Base-by-base conservation (phyloP, 768 basidiomycete genomes). In the Termitomyces sp. region DNA sequence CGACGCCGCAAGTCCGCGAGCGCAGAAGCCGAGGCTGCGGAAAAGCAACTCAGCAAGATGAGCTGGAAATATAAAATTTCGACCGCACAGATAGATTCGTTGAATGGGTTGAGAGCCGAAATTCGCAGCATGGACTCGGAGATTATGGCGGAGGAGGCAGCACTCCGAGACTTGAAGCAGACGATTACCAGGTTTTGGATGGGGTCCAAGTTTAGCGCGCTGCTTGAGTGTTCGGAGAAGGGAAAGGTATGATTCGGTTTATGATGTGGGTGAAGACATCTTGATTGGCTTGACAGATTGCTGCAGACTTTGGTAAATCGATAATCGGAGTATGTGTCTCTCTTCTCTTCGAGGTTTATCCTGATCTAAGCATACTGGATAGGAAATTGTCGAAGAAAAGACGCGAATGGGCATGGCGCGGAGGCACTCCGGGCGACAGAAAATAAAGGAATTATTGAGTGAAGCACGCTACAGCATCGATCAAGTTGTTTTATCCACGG, bases 21-120 rank as follows among this genome's bases (percentile, higher is more conserved):
- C 10, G 71, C 80, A 26, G 88, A 88, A 60, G 90, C 93, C 0
- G 94, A 96, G 55, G 72, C 82, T 18, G 93, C 92, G 2, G 93
- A 96, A 63, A 90, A 81, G 76, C 96, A 95, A 68, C 80, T 98
- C 37, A 83, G 79, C 71, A 96, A 88, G 75, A 95, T 97, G 94
- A 81, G 81, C 61, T 80, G 88, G 0, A 92, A 94, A 70, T 84
- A 95, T 75, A 98, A 96, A 78, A 89, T 89, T 63, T 73, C 93
- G 36, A 72, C 74, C 2, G 63, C 75, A 55, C 94, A 96, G 70
- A 88, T 86, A 2, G 91, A 93, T 26, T 69, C 77, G 1, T 72
- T 97, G 47, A 86, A 86, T 62, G 74, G 75, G 15, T 72, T 95
- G 29, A 81, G 87, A 52, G 86, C 87, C 16, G 88, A 95, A 67